These are phyloP conservation scores for Cylindrodendrum hubeiense DNA, from an alignment of 2,329 filamentous ascomycete genomes.

Conservation along the genomic window DNA sequence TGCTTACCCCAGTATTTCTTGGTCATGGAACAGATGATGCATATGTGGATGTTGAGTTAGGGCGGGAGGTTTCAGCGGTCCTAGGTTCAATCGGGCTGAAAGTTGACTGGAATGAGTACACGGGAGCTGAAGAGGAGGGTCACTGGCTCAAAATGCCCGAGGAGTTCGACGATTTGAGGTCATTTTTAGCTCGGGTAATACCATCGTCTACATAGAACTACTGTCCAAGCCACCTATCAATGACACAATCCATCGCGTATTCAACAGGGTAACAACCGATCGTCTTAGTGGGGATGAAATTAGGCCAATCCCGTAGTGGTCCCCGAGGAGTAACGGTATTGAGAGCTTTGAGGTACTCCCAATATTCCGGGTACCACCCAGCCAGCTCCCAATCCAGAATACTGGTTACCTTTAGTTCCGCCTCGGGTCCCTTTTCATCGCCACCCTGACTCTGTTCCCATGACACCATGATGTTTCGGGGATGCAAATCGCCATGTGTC, in stretches of 20 bases:
- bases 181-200: too few relatives aligned
- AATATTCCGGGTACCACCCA: constrained; percentile 5
- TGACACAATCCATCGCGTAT: not conserved
- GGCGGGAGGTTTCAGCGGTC: constrained; percentile 47
- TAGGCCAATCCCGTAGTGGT: not conserved
- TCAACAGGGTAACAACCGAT: not conserved
- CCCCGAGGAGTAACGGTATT: not conserved
- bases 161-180: constrained; percentile 29
- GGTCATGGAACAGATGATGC: constrained; percentile 62
- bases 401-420: not conserved
- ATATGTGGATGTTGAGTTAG: constrained; percentile 58
- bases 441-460: not conserved
- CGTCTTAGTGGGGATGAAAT: not conserved
- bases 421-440: not conserved
- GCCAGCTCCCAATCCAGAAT: constrained; percentile 23
- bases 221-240: not conserved
- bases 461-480: constrained; percentile 12
- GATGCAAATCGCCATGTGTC: constrained; percentile 5
- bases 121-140: constrained; percentile 34
- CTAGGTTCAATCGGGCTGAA: constrained; percentile 49
- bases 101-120: constrained; percentile 56
- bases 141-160: constrained; percentile 36
- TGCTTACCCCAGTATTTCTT: constrained; percentile 49
- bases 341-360: not conserved
- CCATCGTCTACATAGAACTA: too few relatives aligned